Base-by-base conservation (phyloP, 371 early-diverging fungal species). In the Mucor racemosus region DNA sequence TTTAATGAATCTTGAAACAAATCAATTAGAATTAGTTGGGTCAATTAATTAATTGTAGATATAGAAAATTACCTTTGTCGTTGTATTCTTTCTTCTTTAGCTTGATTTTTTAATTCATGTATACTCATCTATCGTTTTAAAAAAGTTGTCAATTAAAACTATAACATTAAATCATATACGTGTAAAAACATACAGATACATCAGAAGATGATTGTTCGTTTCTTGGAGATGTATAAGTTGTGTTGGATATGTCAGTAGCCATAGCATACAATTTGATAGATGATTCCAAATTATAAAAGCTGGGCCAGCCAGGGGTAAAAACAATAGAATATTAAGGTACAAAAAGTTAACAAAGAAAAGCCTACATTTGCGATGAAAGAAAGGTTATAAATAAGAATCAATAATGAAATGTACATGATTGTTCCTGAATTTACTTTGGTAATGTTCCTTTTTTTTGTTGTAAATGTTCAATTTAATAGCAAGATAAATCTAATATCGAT, bases 31-130 rank as follows among this genome's bases (percentile, higher is more conserved):
- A 39, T 58, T 7, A 38, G 21, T 39, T 58, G 15, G 26, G 26
- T 26, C 17, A 15, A 36, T 31, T 60, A 36, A 26, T 19, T 34
- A 19, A 9, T 17, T 44, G 1, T 35, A 13, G 5, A 21, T 31
- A 55, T 55, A 7, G 55, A 15, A 33, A 58, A 59, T 61, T 74
- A 70, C 79, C 65, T 76, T 70, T 74, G 64, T 48, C 65, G 61
- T 33, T 72, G 53, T 61, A 36, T 66, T 55, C 69, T 62, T 54
- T 73, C 71, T 54, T 76, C 63, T 42, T 68, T 64, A 6, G 79
- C 79, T 38, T 64, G 65, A 17, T 55, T 33, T 17, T 76, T 74
- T 53, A 78, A 64, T 58, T 58, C 55, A 62, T 71, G 69, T 39
- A 78, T 71, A 40, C 64, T 63, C 58, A 60, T 69, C 68, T 71